Evolutionary conservation across 2,329 filamentous ascomycete species (phyloP).

Genomic region (Trichoderma koningiopsis): DNA sequence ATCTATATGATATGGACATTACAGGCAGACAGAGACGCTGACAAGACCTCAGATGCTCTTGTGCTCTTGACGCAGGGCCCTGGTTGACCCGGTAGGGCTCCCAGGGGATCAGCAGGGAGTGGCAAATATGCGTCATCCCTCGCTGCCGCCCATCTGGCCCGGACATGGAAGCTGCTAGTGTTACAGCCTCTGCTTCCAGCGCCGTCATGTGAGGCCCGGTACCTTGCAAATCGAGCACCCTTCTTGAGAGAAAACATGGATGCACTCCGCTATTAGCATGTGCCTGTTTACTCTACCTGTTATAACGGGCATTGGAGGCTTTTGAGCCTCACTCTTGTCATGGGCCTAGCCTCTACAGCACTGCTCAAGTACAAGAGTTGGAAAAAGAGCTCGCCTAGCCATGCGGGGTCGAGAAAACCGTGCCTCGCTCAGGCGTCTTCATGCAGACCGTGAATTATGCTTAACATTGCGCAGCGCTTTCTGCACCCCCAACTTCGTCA

Average conservation of each 20-base stretch:
- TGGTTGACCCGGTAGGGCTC: not conserved
- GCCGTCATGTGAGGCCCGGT: not conserved
- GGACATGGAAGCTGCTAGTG: not conserved
- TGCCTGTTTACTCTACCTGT: not conserved
- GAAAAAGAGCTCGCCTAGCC: not conserved
- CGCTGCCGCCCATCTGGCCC: not conserved
- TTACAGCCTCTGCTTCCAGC: not conserved
- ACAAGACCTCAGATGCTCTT: not conserved
- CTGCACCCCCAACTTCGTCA: not conserved
- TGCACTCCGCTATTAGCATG: not conserved
- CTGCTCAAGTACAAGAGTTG: not conserved
- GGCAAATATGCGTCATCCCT: conserved; percentile 3
- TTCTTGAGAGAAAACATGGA: not conserved
- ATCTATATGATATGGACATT: too few species aligned
- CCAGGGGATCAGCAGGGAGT: not conserved
- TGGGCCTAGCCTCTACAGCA: not conserved
- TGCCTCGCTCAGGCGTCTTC: not conserved
- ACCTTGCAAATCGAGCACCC: not conserved
- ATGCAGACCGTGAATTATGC: not conserved
- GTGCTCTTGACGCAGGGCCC: not conserved
- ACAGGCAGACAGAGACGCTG: not conserved
- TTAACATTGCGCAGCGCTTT: not conserved
- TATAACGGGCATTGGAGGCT: not conserved
- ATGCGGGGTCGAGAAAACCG: not conserved
- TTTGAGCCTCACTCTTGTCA: not conserved